Conservation (phyloP, 2,329 filamentous ascomycete genomes). For the Aspergillus pseudotamarii region DNA sequence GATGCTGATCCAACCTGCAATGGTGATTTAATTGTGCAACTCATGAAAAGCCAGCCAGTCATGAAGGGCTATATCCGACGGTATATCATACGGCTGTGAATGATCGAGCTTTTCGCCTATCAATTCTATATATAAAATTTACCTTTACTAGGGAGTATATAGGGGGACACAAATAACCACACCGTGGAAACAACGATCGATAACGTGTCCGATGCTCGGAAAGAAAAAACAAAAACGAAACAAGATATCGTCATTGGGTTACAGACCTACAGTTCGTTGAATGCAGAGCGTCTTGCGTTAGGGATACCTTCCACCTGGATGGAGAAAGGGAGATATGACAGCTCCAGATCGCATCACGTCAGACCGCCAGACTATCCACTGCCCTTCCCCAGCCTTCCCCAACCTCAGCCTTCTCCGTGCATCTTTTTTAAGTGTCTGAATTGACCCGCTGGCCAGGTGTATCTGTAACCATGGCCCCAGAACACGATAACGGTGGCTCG, state of each 20-base stretch:
- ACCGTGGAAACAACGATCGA: background rate
- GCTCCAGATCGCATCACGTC: conserved; percentile 14
- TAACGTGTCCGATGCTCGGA: background rate
- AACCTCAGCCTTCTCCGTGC: background rate
- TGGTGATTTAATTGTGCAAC: background rate
- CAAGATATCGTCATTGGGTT: background rate
- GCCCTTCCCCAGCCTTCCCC: background rate
- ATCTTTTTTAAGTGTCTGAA: background rate
- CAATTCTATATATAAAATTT: background rate
- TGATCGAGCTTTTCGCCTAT: background rate
- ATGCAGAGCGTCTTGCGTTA: conserved; percentile 10
- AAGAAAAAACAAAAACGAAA: background rate
- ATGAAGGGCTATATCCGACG: background rate
- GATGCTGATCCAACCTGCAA: background rate
- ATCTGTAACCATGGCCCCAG: background rate
- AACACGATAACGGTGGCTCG: background rate
- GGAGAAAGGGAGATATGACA: conserved; percentile 18
- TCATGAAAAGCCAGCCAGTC: background rate
- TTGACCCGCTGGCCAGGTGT: background rate
- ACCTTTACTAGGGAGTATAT: background rate
- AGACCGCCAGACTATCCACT: conserved; percentile 4
- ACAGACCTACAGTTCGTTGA: background rate
- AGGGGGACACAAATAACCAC: background rate
- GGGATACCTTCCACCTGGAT: background rate
- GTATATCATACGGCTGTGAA: background rate